A percentile compares a stretch with the other conserved stretches of the same genome.
Conservation (phyloP, 441 rosid genomes). For the Populus hybrid region DNA sequence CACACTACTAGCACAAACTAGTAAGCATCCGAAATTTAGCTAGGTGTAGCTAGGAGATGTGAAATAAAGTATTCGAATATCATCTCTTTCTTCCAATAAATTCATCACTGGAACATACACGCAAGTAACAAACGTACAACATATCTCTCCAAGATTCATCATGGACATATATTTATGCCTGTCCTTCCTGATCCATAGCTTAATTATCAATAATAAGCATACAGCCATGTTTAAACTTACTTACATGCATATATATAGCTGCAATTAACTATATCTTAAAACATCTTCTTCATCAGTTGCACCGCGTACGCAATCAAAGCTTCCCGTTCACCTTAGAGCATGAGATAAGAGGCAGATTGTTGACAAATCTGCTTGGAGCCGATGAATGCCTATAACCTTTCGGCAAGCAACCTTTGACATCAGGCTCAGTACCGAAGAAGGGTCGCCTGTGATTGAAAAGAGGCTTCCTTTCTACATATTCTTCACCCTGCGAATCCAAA, state of each 20-base stretch:
- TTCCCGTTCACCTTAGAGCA: background rate
- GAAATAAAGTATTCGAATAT: no score
- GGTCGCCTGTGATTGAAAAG: conserved; percentile 16
- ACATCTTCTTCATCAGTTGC: background rate
- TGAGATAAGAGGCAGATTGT: conserved; percentile 56
- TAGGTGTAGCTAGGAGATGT: no score
- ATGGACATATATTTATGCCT: background rate
- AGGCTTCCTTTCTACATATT: conserved; percentile 43
- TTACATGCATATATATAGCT: background rate
- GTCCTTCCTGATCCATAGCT: background rate
- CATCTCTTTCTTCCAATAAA: background rate
- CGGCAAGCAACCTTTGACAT: conserved; percentile 63
- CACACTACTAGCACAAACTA: no score
- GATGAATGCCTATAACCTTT: conserved; percentile 69
- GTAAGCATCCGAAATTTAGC: no score
- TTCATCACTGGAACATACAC: background rate
- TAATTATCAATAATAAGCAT: background rate
- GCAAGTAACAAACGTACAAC: background rate
- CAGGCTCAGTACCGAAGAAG: conserved; percentile 34
- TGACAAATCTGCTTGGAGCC: conserved; percentile 79
- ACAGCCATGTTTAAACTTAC: background rate
- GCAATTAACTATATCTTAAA: background rate
- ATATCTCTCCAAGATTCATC: background rate
- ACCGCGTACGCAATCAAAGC: background rate
- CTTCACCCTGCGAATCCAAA: conserved; percentile 18